Percentiles rank a stretch among this genome's conserved stretches.
These are phyloP conservation scores for Hygrophila difformis DNA, from an alignment of 257 asterid genomes.

Conservation along the genomic window DNA sequence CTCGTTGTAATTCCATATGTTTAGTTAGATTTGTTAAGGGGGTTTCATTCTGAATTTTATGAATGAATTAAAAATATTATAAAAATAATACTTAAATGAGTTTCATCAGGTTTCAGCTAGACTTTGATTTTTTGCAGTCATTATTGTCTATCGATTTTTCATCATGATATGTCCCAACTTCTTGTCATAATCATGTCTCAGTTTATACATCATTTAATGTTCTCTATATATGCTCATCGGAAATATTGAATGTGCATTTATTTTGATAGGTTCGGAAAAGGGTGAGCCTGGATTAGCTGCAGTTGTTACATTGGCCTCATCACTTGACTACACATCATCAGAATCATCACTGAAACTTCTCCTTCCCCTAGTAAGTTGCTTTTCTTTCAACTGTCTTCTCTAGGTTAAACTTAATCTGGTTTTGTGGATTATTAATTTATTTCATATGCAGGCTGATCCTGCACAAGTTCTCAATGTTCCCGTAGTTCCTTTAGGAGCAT, in stretches of 20 bases:
- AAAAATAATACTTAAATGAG: too few relatives aligned
- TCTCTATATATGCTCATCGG: neutral
- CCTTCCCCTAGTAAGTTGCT: conserved; percentile 72
- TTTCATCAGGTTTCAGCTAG: too few relatives aligned
- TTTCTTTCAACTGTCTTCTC: neutral
- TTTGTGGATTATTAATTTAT: neutral
- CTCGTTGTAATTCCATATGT: too few relatives aligned
- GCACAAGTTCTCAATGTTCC: conserved; percentile 95
- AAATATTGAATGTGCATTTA: neutral
- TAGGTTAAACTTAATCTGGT: neutral
- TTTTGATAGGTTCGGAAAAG: conserved; percentile 50
- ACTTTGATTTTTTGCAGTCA: neutral
- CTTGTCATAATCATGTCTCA: neutral
- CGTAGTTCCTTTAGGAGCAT: conserved; percentile 88
- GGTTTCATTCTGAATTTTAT: too few relatives aligned
- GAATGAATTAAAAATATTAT: too few relatives aligned
- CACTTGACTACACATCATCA: conserved; percentile 90
- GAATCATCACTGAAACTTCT: conserved; percentile 72
- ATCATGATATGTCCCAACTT: too few relatives aligned
- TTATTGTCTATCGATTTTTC: too few relatives aligned
- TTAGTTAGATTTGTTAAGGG: too few relatives aligned
- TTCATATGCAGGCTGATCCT: conserved; percentile 76
- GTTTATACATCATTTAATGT: neutral
- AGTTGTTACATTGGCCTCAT: conserved; percentile 83
- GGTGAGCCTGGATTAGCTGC: conserved; percentile 80